Percentiles rank a stretch among this genome's conserved stretches.
These are phyloP conservation scores for Diutina neorugosa DNA, from an alignment of 1,139 yeast species.

Conservation along the genomic window DNA sequence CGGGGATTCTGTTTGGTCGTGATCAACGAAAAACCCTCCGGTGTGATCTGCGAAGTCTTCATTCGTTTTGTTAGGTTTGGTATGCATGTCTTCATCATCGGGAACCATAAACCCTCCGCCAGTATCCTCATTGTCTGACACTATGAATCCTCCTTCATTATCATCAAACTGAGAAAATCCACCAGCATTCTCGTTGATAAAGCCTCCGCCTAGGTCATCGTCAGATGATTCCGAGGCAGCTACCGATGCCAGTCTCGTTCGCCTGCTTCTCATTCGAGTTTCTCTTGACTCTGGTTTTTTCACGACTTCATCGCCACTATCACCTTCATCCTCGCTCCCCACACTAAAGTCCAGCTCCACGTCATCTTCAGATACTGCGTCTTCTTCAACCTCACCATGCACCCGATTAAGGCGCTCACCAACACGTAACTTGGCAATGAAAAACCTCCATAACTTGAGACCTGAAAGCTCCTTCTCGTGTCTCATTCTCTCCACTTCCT, in stretches of 20 bases:
- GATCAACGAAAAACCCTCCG: slow-evolving; percentile 6
- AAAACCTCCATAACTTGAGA: slow-evolving; percentile 59
- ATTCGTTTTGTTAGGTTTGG: slow-evolving; percentile 4
- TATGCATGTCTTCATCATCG: slow-evolving; percentile 6
- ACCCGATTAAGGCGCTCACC: slow-evolving; percentile 49
- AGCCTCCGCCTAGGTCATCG: slow-evolving; percentile 5
- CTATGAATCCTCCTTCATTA: slow-evolving; percentile 8
- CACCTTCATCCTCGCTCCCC: slow-evolving; percentile 8
- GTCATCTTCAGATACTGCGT: neutral
- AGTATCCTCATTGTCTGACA: slow-evolving; percentile 5
- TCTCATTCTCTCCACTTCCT: slow-evolving; percentile 39
- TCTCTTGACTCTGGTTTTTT: slow-evolving; percentile 10
- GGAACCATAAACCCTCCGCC: slow-evolving; percentile 6
- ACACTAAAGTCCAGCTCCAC: slow-evolving; percentile 7
- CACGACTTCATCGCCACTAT: slow-evolving; percentile 6
- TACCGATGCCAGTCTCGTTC: neutral
- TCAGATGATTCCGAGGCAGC: neutral
- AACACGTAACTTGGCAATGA: slow-evolving; percentile 62
- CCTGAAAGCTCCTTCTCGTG: slow-evolving; percentile 38
- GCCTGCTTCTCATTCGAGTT: neutral
- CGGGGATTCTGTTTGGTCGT: too few relatives aligned
- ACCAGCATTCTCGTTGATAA: slow-evolving; percentile 4
- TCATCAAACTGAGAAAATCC: slow-evolving; percentile 7
- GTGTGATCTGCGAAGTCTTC: too few relatives aligned
- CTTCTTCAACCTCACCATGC: slow-evolving; percentile 43